Percentiles rank a stretch among this genome's conserved stretches.
Conservation (phyloP, 805 yeast species). For the Zygoascus bituminiphila region DNA sequence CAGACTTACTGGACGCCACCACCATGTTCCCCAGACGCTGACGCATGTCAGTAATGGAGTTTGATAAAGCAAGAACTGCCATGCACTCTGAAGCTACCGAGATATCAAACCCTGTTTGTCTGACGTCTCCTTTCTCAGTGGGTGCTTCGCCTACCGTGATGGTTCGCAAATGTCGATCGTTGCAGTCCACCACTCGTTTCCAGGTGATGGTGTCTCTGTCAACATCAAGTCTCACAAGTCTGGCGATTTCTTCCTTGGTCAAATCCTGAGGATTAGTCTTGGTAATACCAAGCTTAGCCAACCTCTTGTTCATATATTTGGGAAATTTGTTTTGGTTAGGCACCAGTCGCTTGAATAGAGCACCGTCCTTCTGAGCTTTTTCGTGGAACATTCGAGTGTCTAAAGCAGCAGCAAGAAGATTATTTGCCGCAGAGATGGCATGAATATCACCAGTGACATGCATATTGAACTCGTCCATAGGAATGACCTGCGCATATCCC, state of each 20-base stretch:
- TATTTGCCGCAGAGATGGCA: conserved; percentile 91
- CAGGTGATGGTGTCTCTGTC: conserved; percentile 87
- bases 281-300: conserved; percentile 67
- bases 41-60: conserved; percentile 74
- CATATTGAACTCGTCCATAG: conserved; percentile 98
- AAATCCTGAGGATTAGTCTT: conserved; percentile 73
- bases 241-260: conserved; percentile 61
- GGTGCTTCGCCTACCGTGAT: conserved; percentile 87
- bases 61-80: conserved; percentile 87
- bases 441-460: conserved; percentile 97
- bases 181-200: conserved; percentile 89
- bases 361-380: conserved; percentile 68
- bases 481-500: conserved; percentile 94
- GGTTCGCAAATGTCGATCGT: conserved; percentile 85
- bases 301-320: conserved; percentile 65
- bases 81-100: conserved; percentile 94
- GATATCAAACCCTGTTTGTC: conserved; percentile 89
- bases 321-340: conserved; percentile 78
- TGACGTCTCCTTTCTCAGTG: conserved; percentile 81
- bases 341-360: conserved; percentile 75
- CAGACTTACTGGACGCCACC: conserved; percentile 68
- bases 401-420: conserved; percentile 89
- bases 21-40: conserved; percentile 81
- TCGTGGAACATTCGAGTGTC: conserved; percentile 98
- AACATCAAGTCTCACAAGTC: conserved; percentile 76